Evolutionary conservation across 192 early-diverging fungal species (phyloP).

Genomic region (Backusella circina): DNA sequence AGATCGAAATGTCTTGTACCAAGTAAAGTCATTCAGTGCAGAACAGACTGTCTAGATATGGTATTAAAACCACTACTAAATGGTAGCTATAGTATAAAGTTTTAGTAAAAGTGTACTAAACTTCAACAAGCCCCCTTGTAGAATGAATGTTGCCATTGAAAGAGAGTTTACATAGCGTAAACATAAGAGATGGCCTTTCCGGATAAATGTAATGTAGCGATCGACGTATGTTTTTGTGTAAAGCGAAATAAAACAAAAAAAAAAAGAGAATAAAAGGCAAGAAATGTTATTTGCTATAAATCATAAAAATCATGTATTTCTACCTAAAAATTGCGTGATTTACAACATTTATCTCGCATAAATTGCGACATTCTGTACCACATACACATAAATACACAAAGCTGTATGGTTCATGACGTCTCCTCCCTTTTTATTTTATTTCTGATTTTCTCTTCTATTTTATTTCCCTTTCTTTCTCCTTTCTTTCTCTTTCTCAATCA

Average conservation of each 20-base stretch:
- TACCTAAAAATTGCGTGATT: slow-evolving; percentile 6
- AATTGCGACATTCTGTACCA: slow-evolving; percentile 10
- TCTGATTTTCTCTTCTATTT: not conserved
- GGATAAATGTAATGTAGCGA: not conserved
- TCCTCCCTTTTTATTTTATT: not conserved
- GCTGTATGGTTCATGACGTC: not conserved
- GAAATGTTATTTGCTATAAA: not conserved
- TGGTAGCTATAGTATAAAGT: not conserved
- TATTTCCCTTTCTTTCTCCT: not conserved
- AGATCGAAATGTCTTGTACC: not conserved
- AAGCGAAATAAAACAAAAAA: not conserved
- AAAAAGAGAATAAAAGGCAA: not conserved
- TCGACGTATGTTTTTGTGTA: not conserved
- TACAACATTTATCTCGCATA: slow-evolving; percentile 6
- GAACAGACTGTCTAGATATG: no score
- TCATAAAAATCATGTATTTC: not conserved
- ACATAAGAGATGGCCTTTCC: not conserved
- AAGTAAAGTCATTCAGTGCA: not conserved
- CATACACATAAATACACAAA: not conserved
- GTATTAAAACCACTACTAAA: not conserved
- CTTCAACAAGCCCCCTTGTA: not conserved
- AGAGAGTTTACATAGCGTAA: no score
- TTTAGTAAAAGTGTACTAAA: not conserved
- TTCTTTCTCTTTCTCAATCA: not conserved
- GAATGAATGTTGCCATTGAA: not conserved